Evolutionary conservation across 2,329 filamentous ascomycete species (phyloP), one percentile per base, ranked within the genome.

Genomic region (Trichoderma brevicompactum): DNA sequence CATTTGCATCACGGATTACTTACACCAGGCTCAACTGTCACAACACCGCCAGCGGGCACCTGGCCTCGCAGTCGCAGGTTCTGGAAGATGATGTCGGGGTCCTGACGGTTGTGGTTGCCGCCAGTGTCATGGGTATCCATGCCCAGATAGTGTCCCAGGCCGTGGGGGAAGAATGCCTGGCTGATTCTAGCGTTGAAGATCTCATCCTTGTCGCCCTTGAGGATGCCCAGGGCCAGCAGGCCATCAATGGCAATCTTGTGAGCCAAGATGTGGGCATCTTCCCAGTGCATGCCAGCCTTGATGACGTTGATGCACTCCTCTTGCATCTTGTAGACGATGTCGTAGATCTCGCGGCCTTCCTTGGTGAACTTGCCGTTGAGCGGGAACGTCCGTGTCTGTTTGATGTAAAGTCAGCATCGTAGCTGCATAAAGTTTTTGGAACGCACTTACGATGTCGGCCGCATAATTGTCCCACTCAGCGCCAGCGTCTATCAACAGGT

Each of bases 1-100:
- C 13, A 17, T 17, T n/a, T 15, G 12, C 8, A 0, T 1, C 6
- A 15, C 6, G 7, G 5, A 49, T n/a, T 19, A 82, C 87, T 78
- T 82, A 92, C 87, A 54, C 95, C 95, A 12, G 95, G 95, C 81
- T 99, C 95, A 44, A 98, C 94, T 0, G 95, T 99, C 61, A 99
- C 89, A 28, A 99, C 92, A 56, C 89, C 89, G 7, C 91, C 90
- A 0, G 88, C 89, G 0, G 92, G 92, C 54, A 97, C 77, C 23
- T 79, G 83, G 12, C 91, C 89, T 61, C 95, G 83, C 44, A 96
- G 89, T 50, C 95, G 84, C 67, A 99, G 80, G 74, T 97, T 98
- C 61, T 87, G 85, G 79, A 97, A 98, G 84, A 97, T 87, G 41
- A 86, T 81, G 75, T 99, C 94, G 66, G 85, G 81, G 74, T 99